Conservation (phyloP, 805 yeast species). For the Hanseniaspora valbyensis region DNA sequence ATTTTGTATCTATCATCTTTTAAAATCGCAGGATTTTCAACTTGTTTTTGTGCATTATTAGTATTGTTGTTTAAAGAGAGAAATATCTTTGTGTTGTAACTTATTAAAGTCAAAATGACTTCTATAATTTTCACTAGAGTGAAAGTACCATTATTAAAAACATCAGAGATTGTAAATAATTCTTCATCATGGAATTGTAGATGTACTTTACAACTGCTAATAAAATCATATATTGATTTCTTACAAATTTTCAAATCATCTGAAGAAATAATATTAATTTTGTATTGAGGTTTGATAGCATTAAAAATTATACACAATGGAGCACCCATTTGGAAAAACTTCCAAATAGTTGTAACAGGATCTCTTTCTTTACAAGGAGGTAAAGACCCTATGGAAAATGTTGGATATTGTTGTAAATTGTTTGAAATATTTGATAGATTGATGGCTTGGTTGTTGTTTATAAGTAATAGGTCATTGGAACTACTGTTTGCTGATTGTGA, state of each 20-base stretch:
- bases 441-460: constrained; percentile 13
- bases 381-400: constrained; percentile 65
- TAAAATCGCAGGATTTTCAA: constrained; percentile 20
- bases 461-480: not conserved
- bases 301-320: constrained; percentile 82
- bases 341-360: constrained; percentile 86
- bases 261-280: constrained; percentile 54
- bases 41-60: constrained; percentile 18
- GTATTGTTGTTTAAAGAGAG: constrained; percentile 26
- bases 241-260: constrained; percentile 80
- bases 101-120: constrained; percentile 57
- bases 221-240: constrained; percentile 78
- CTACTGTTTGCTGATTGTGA: constrained; percentile 17
- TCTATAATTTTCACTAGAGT: constrained; percentile 64
- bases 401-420: constrained; percentile 33
- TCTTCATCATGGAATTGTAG: constrained; percentile 67
- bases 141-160: constrained; percentile 69
- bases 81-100: constrained; percentile 38
- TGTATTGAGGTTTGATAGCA: constrained; percentile 47
- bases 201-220: constrained; percentile 71
- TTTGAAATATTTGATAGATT: constrained; percentile 20
- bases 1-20: constrained; percentile 41
- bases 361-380: constrained; percentile 70
- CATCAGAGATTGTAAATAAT: constrained; percentile 81
- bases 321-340: constrained; percentile 81